Base-by-base conservation (phyloP, 2,329 filamentous ascomycete genomes). In the Penicillium sp. region DNA sequence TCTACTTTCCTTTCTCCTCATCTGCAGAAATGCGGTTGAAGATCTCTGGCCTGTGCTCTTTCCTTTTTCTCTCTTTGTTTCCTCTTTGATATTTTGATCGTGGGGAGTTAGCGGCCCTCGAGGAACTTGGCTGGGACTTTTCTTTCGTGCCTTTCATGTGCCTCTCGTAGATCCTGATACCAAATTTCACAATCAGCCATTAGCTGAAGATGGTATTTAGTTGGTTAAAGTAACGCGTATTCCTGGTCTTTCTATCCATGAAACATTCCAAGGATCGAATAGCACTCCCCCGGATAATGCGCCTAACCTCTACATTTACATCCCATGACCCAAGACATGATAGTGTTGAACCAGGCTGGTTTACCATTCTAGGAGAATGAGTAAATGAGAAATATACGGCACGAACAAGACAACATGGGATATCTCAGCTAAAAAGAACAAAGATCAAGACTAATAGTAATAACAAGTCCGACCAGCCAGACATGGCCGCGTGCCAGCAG, bases 31-130 rank as follows among this genome's bases (percentile, higher is more conserved):
- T 20, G 33, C 33, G 15, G 32, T 15, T 35, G 23, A 9, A 46
- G 27, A 28, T 40, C 23, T 37, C 45, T 28, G 27, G 6, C 27
- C 49, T 49, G 37, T 50, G 15, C 15, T 18, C 15, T 23, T 37
- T 28, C 20, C 45, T 6, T 32, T 39, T 37, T 42, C 40, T 43
- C 44, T 50, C 46, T 42, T 48, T 33, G 52, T 40, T 50, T 12
- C 44, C 33, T 42, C 46, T 23, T 42, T 44, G 35, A 23, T 49
- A 37, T 42, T 52, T 54, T 50, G 48, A 49, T 45, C 41, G 44
- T 29, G 44, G 51, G 57, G 56, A 59, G 54, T 58, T 57, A 54
- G 52, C 46, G 54, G 47, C 45, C 44, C 40, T 49, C 42, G 51
- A 53, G 46, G 46, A 52, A 57, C 46, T 52, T 53, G 49, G 52